Conservation (phyloP, 2,329 filamentous ascomycete species). For the Cryphonectria carpinicola region DNA sequence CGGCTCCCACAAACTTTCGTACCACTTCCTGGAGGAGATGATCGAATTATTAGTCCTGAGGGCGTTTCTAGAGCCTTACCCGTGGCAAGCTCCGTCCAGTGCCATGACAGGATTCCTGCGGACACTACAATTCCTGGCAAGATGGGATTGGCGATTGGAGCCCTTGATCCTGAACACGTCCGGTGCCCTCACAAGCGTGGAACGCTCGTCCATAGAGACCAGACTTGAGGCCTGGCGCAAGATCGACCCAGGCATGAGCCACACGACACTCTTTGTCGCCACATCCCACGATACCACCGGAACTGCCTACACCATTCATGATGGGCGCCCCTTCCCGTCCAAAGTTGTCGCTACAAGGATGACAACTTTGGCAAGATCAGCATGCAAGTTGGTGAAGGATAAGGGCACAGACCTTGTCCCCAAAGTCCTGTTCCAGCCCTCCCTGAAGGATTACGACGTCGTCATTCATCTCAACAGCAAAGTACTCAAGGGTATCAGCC, state of each 20-base stretch:
- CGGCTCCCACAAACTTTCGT: conserved; percentile 75
- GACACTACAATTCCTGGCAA: conserved; percentile 76
- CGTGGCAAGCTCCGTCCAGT: conserved; percentile 78
- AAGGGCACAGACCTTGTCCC: conserved; percentile 58
- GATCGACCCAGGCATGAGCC: conserved; percentile 87
- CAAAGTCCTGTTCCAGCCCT: conserved; percentile 70
- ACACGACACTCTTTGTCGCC: conserved; percentile 78
- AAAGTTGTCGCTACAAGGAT: conserved; percentile 85
- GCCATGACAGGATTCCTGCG: conserved; percentile 80
- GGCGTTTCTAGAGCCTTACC: conserved; percentile 79
- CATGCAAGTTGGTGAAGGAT: conserved; percentile 63
- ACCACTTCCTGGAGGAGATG: conserved; percentile 77
- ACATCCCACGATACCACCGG: conserved; percentile 79
- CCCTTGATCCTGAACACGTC: conserved; percentile 81
- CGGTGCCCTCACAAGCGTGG: conserved; percentile 63
- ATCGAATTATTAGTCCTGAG: conserved; percentile 82
- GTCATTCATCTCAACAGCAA: conserved; percentile 71
- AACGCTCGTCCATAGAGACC: conserved; percentile 66
- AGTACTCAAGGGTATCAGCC: conserved; percentile 47
- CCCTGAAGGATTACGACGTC: conserved; percentile 81
- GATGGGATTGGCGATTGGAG: conserved; percentile 90
- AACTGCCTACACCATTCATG: conserved; percentile 75
- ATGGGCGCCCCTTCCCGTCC: conserved; percentile 57
- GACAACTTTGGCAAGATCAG: conserved; percentile 79
- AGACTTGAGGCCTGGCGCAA: conserved; percentile 84